These are phyloP conservation scores for Backusella tuberculispora DNA, from an alignment of 192 early-diverging fungal genomes.

Conservation along the genomic window DNA sequence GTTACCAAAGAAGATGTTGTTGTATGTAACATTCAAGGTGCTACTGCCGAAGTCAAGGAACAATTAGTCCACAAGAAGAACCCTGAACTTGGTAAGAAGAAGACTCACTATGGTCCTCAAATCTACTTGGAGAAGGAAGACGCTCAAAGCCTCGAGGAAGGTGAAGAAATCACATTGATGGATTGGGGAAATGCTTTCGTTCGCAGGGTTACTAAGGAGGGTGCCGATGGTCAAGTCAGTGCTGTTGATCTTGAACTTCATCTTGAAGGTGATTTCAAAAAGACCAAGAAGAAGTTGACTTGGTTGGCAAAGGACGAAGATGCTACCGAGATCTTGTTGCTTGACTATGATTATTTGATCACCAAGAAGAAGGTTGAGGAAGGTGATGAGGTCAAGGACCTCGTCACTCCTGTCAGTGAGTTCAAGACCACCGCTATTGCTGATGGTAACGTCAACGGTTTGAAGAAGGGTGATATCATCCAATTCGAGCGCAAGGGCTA, in stretches of 20 bases:
- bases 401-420: constrained; percentile 83
- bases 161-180: constrained; percentile 98
- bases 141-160: constrained; percentile 74
- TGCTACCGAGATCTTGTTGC: constrained; percentile 67
- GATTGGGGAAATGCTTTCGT: constrained; percentile 99
- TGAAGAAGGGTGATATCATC: constrained; percentile 77
- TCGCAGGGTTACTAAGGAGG: constrained; percentile 68
- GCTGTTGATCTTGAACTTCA: constrained; percentile 74
- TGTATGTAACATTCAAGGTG: constrained; percentile 68
- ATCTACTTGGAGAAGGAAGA: constrained; percentile 89
- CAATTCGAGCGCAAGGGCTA: constrained; percentile 98
- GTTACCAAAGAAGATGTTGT: constrained; percentile 70
- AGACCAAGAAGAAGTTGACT: constrained; percentile 98
- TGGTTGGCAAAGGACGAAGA: constrained; percentile 81
- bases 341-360: constrained; percentile 97
- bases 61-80: constrained; percentile 97
- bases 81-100: constrained; percentile 87
- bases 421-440: constrained; percentile 71
- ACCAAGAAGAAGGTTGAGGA: constrained; percentile 98
- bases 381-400: constrained; percentile 81
- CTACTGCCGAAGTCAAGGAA: constrained; percentile 60
- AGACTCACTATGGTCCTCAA: constrained; percentile 74
- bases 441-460: constrained; percentile 65
- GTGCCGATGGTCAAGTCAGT: constrained; percentile 53
- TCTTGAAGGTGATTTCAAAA: constrained; percentile 95